Evolutionary conservation across 2,329 filamentous ascomycete genomes (phyloP), one percentile per base, ranked within the genome.

Genomic region (Pyrenophora seminiperda): DNA sequence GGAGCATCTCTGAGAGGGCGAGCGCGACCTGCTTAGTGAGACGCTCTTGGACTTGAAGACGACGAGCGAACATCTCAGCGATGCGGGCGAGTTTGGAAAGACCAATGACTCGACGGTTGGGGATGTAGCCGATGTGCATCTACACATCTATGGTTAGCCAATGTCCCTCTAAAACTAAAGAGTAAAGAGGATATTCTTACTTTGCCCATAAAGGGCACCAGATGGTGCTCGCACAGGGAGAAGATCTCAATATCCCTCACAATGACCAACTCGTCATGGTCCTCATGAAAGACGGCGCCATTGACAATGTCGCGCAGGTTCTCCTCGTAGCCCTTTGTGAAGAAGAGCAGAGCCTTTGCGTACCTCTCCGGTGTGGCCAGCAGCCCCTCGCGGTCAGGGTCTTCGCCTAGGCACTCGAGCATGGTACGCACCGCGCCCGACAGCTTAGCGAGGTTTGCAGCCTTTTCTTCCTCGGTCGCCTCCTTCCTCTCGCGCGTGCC

Each of bases 121-220:
- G 94, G 57, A 99, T 97, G 75, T 99, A 99, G 50, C 92, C 94
- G 64, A 99, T 97, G 76, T 99, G 94, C 90, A 99, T 97, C 90
- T 95, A 33, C n/a, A 5, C 3, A 9, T 1, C 19, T 18, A 29
- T 22, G 44, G 50, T 60, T 47, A 62, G 58, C 33, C 15, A 30
- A 30, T 7, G 6, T 41, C n/a, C 15, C 20, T 9, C 13, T 18
- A 37, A 3, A 2, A 3, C 6, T 17, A 33, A 6, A 14, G 34
- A 10, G 7, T n/a, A n/a, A n/a, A 15, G 17, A 38, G 19, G 22
- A 17, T 55, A 72, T 41, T 32, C 57, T 33, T 79, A 92, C 90
- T 84, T 96, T 97, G 66, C 94, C 94, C 3, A 84, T 93, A 67
- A 99, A 99, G 0, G 94, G 94, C 6, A 99, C 93, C 71, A 99